A percentile compares a stretch with the other conserved stretches of the same genome.
These are phyloP conservation scores for Stagonosporopsis chrysanthemi DNA, from an alignment of 2,329 filamentous ascomycete species.

Conservation along the genomic window DNA sequence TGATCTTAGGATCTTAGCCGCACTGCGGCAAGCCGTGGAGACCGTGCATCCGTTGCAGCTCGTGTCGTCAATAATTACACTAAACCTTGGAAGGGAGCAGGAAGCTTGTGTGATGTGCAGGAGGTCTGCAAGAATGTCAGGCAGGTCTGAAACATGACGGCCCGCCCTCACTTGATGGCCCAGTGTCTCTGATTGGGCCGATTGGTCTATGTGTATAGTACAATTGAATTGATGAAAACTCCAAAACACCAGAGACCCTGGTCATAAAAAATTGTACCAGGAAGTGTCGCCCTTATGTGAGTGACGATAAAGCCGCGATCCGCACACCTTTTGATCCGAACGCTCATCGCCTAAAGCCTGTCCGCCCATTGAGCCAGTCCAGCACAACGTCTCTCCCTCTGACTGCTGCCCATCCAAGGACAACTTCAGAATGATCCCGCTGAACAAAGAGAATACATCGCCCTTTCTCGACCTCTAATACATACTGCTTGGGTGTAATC, in stretches of 20 bases:
- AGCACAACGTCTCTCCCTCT: constrained; percentile 26
- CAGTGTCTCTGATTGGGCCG: not conserved
- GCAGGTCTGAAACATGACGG: constrained; percentile 12
- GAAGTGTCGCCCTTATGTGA: not conserved
- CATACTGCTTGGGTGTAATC: constrained; percentile 27
- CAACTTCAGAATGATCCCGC: constrained; percentile 7
- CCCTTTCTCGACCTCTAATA: constrained; percentile 18
- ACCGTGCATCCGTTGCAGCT: constrained; percentile 12
- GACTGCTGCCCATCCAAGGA: constrained; percentile 31
- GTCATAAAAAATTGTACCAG: not conserved
- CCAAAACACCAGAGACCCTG: not conserved
- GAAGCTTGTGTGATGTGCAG: constrained; percentile 16
- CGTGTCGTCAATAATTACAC: constrained; percentile 15
- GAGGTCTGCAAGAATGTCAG: constrained; percentile 16
- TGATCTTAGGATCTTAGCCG: constrained; percentile 17
- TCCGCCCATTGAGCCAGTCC: constrained; percentile 20
- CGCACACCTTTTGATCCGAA: not conserved
- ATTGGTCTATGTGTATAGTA: not conserved
- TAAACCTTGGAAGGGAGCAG: constrained; percentile 4
- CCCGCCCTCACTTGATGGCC: constrained; percentile 7
- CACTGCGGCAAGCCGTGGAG: constrained; percentile 3
- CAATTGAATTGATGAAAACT: not conserved
- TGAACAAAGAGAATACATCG: constrained; percentile 24
- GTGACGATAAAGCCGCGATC: not conserved
- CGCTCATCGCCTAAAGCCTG: constrained; percentile 18